phyloP scores from a whole-genome alignment of 352 stramenopile species.

The Thraustotheca clavata region DNA sequence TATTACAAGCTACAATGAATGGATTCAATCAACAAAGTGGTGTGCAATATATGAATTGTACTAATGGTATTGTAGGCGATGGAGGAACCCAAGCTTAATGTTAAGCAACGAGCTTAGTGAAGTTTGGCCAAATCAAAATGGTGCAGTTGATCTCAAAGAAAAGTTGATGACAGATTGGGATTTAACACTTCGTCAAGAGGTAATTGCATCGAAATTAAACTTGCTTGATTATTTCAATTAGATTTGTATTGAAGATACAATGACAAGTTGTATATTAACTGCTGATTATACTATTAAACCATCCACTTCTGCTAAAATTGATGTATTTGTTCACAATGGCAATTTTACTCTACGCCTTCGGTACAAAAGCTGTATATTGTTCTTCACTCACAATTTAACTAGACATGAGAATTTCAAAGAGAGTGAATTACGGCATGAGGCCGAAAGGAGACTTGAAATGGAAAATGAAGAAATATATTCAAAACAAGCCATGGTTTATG shows the following conservation, averaged over 20 bases:
- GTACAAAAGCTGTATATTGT: neutral
- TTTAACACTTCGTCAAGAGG: slow-evolving; percentile 1
- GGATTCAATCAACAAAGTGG: slow-evolving; percentile 3
- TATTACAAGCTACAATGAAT: slow-evolving; percentile 1
- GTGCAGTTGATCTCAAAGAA: neutral
- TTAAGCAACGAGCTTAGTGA: neutral
- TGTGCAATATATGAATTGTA: neutral
- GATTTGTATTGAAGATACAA: slow-evolving; percentile 1
- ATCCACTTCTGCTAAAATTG: neutral
- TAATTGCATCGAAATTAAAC: neutral
- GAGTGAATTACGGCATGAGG: slow-evolving; percentile 3
- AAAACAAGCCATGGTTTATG: neutral
- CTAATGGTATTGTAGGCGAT: neutral
- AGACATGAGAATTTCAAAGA: slow-evolving; percentile 15
- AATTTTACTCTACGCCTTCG: neutral
- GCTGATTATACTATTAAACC: neutral
- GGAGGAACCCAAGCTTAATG: neutral
- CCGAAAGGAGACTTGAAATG: neutral
- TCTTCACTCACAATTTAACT: neutral
- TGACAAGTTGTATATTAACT: neutral
- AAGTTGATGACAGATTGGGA: neutral
- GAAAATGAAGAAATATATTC: neutral
- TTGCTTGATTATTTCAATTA: neutral
- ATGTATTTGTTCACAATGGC: slow-evolving; percentile 2
- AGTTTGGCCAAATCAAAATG: neutral